Evolutionary conservation across 2,329 filamentous ascomycete species (phyloP), one percentile per base, ranked within the genome.

Genomic region (Talaromyces pinophilus): DNA sequence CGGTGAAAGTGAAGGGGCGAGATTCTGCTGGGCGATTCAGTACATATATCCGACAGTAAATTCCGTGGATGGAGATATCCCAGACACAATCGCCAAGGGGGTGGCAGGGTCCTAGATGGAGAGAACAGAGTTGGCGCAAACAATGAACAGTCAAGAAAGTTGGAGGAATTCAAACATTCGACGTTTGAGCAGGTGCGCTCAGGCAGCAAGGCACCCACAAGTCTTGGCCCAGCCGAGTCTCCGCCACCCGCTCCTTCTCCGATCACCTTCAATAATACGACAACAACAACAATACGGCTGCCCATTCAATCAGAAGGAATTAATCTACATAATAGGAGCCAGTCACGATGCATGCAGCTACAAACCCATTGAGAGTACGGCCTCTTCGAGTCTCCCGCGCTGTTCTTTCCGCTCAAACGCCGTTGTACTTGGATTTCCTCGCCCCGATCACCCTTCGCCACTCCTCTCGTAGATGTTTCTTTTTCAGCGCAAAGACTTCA

Each of bases 371-470:
- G 19, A 48, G 50, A 40, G 13, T 6, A 7, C 28, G 52, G 17
- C 19, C 25, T 17, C 22, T 59, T 6, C 25, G 42, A 30, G 10
- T 44, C 25, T 8, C 52, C 17, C 52, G 52, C 30, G 19, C 25
- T 33, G 62, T 22, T 10, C 11, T 59, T 22, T 48, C 52, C 42
- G 67, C 69, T 19, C 30, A 69, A 19, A 69, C 70, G 3, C 72
- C 75, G 0, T 59, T 75, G n/a, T 71, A 74, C 22, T 74, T 79
- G 30, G 76, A 79, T 64, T 79, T 79, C 64, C 76, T 79, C 55
- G 75, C 72, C 5, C 77, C 77, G 5, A 75, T 67, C 63, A 68
- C 69, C 62, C 65, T 70, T 52, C 74, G 69, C 67, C 67, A 69
- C 28, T 71, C 46, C 70, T 70, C 70, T 73, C 67, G 65, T 73